phyloP scores from a whole-genome alignment of 331 rosid species.

The Rosa hybrid region DNA sequence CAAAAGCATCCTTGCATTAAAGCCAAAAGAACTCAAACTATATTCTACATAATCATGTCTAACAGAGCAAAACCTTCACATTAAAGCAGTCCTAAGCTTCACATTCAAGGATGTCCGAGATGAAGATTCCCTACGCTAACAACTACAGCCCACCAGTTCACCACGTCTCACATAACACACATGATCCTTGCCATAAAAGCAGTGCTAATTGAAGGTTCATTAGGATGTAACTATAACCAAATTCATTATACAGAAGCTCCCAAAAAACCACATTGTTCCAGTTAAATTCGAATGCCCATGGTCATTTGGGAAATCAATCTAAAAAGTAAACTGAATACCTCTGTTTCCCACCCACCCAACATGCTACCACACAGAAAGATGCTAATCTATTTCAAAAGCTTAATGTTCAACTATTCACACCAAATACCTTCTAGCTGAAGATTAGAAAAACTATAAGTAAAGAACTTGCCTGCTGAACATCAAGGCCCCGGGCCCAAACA shows the following conservation, averaged over 20 bases:
- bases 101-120: neutral
- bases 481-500: constrained; percentile 99
- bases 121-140: neutral
- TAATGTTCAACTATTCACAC: neutral
- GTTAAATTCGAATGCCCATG: neutral
- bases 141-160: neutral
- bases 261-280: neutral
- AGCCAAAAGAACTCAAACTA: neutral
- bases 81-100: neutral
- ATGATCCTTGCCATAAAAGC: neutral
- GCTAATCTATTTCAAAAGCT: neutral
- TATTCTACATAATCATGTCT: neutral
- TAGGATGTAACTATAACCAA: neutral
- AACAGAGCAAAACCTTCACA: neutral
- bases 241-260: neutral
- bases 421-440: neutral
- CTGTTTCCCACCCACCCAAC: neutral
- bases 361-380: neutral
- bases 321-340: neutral
- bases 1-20: neutral
- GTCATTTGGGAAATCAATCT: neutral
- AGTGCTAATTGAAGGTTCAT: neutral
- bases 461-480: constrained; percentile 92
- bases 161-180: neutral
- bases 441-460: neutral